Percentiles rank a stretch among this genome's conserved stretches.
These are phyloP conservation scores for Sphaerulina vaccinii DNA, from an alignment of 2,329 filamentous ascomycete genomes.

Conservation along the genomic window DNA sequence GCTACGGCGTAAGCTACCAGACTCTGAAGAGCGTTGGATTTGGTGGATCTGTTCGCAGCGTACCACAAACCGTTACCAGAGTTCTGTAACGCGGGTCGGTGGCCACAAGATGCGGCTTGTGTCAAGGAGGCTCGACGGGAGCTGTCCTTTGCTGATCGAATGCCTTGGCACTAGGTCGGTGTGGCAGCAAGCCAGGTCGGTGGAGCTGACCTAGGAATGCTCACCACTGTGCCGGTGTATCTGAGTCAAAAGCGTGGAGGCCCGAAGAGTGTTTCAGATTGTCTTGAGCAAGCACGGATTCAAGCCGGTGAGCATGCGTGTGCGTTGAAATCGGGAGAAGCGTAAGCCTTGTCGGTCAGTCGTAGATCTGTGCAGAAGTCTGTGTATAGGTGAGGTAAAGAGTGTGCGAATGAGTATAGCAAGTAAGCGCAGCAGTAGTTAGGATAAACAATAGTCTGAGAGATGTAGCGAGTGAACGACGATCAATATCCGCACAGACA, in stretches of 20 bases:
- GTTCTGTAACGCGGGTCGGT: constrained; percentile 28
- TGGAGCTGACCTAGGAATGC: constrained; percentile 33
- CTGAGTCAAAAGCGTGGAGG: constrained; percentile 30
- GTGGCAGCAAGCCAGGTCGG: constrained; percentile 33
- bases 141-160: constrained; percentile 24
- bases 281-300: constrained; percentile 20
- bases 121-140: constrained; percentile 25
- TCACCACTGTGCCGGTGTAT: constrained; percentile 29
- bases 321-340: constrained; percentile 8
- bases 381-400: not conserved
- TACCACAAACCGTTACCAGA: constrained; percentile 28
- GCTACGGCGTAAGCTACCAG: constrained; percentile 24
- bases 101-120: constrained; percentile 27
- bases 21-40: constrained; percentile 14
- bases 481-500: constrained; percentile 25
- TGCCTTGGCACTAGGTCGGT: constrained; percentile 27
- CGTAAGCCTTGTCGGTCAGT: constrained; percentile 2
- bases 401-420: constrained; percentile 9
- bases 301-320: constrained; percentile 16
- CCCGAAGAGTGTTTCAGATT: constrained; percentile 23
- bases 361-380: constrained; percentile 4
- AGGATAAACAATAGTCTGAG: constrained; percentile 11
- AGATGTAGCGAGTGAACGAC: constrained; percentile 20
- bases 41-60: constrained; percentile 24
- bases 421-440: constrained; percentile 13